Percentiles rank a stretch among this genome's conserved stretches.
phyloP scores from a whole-genome alignment of 164 flowering plant genomes.

The Macadamia tetraphylla region DNA sequence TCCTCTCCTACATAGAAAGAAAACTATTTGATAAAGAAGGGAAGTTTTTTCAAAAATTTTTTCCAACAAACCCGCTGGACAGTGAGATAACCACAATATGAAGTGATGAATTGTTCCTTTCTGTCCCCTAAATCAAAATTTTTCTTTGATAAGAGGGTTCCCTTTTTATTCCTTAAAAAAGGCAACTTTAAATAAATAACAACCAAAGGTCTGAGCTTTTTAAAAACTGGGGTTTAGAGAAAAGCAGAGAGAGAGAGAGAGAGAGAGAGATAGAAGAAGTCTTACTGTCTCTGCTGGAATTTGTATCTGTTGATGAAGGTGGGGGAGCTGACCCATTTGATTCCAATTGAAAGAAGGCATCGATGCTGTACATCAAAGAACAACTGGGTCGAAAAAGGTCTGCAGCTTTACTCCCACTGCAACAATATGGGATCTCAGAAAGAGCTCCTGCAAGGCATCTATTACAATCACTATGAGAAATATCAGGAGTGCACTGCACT shows the following conservation, averaged over 20 bases:
- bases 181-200: no score
- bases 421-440: constrained; percentile 1
- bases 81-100: constrained; percentile 14
- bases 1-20: no score
- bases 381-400: constrained; percentile 22
- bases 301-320: neutral
- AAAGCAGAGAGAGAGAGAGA: no score
- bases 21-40: no score
- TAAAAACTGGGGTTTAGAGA: no score
- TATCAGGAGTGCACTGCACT: constrained; percentile 39
- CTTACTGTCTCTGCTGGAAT: no score
- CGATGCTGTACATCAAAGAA: constrained; percentile 17
- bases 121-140: constrained; percentile 4
- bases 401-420: constrained; percentile 17
- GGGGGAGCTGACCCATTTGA: neutral
- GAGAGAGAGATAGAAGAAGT: no score
- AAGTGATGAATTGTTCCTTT: constrained; percentile 5
- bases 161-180: no score
- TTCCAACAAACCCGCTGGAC: no score
- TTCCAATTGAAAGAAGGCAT: constrained; percentile 4
- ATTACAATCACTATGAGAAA: constrained; percentile 18
- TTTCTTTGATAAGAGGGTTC: no score
- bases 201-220: no score
- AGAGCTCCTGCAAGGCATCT: constrained; percentile 18
- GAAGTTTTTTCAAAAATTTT: no score